Evolutionary conservation across 306 rosid genomes (phyloP), one percentile per base, ranked within the genome.

Genomic region (Glycyrrhiza uralensis): DNA sequence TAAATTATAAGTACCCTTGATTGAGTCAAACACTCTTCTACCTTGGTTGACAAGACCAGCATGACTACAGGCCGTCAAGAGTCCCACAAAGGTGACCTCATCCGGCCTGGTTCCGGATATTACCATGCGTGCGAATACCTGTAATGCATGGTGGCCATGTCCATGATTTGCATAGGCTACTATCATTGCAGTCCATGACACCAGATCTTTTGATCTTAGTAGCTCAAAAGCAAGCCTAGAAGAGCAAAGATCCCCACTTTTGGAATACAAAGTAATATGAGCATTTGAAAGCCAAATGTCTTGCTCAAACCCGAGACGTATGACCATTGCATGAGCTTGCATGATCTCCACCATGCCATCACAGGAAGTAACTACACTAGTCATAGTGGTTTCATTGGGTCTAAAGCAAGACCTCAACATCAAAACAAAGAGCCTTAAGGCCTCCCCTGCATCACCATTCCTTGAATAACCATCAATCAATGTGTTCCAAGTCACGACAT

Each of bases 1-100:
- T 66, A 85, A 64, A 36, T 65, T 65, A 52, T 73, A 85, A 52
- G 39, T 38, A 44, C 36, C 44, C 52, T 32, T 69, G 12, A 85
- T 85, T 50, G 85, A 82, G 14, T 73, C 60, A 52, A 85, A 85
- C 17, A 85, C 36, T 76, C 68, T 80, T 74, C 69, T 76, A 50
- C 89, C 87, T 74, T 76, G 80, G 36, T 69, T 46, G 58, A 82
- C 87, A 57, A 79, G 87, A 45, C 85, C 85, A 64, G 70, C 69
- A 82, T 82, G 85, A 50, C 83, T 82, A 74, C 87, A 82, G 24
- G 87, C 87, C 12, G 81, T 73, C 29, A 82, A 70, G 74, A 82
- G 85, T 51, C 85, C 83, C 45, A 82, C 75, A 59, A 85, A 82
- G 50, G 83, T 80, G 56, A 77, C 65, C 54, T 46, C 80, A 55